Evolutionary conservation across 202 grass and related monocot species (phyloP).

Genomic region (Digitaria exilis): DNA sequence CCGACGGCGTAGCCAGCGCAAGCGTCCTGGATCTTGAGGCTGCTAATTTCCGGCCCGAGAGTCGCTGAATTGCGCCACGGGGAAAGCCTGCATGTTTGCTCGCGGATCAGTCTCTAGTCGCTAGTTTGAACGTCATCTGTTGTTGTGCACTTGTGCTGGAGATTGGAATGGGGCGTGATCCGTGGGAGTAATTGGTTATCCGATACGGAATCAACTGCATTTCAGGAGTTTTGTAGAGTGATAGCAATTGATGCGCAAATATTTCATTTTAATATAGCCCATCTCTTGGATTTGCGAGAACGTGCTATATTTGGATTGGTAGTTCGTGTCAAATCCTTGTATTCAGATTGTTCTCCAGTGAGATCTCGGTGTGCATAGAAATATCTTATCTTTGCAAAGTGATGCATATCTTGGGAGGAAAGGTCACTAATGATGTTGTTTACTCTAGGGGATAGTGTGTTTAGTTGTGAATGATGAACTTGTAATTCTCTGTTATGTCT

Average conservation of each 20-base stretch:
- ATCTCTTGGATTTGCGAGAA: background rate
- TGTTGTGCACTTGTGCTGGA: background rate
- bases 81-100: background rate
- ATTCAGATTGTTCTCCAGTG: background rate
- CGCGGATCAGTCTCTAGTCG: background rate
- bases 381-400: background rate
- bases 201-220: background rate
- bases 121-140: background rate
- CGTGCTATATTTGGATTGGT: background rate
- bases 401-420: no score
- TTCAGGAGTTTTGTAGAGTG: background rate
- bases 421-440: background rate
- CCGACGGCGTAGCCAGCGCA: background rate
- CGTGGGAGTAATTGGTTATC: background rate
- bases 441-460: background rate
- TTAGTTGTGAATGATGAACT: background rate
- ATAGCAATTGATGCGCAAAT: background rate
- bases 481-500: background rate
- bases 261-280: background rate
- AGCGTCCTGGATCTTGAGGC: conserved; percentile 21
- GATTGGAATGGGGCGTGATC: conserved; percentile 1
- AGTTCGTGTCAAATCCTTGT: background rate
- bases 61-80: background rate
- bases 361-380: background rate
- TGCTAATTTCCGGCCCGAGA: background rate